Evolutionary conservation across 108 stramenopile genomes (phyloP), one percentile per base, ranked within the genome.

Genomic region (Nannochloropsis salina): DNA sequence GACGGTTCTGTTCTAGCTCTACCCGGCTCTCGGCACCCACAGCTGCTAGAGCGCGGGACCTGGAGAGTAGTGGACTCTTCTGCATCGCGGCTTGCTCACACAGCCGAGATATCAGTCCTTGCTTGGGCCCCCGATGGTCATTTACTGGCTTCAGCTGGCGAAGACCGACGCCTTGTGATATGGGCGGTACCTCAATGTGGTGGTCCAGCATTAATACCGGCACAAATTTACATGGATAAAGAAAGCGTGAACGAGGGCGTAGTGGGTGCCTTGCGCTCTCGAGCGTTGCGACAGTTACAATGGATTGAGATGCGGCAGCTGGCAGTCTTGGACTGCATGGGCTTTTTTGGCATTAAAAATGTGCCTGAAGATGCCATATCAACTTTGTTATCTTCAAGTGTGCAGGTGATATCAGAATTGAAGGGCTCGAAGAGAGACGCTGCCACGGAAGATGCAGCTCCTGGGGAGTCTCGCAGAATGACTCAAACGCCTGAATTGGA

Each of bases 1-100:
- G 61, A 74, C 61, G 61, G 61, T n/a, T 74, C 61, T n/a, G 20
- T 74, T n/a, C 61, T 74, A n/a, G 61, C 61, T n/a, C n/a, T 74
- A n/a, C 61, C 61, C 61, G 61, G 61, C 61, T n/a, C 20, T 74
- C 61, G 61, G 0, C 61, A 74, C 6, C 61, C 61, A 4, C 20
- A n/a, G 6, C 61, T 74, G 61, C 20, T 74, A 15, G 61, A 74
- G 61, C 61, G 61, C 61, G 61, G 61, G 20, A n/a, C 61, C 61
- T 74, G 61, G 61, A 74, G n/a, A n/a, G 61, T 74, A 0, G 61
- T 74, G 20, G n/a, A 15, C 15, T n/a, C n/a, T n/a, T 0, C 6
- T 74, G 61, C 61, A 15, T 4, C 61, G 20, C 15, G 20, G 20
- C 15, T 74, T 4, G 61, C 61, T 74, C 61, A 74, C n/a, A 74